Conservation (phyloP, 371 early-diverging fungal genomes). For the Lichtheimia ornata region DNA sequence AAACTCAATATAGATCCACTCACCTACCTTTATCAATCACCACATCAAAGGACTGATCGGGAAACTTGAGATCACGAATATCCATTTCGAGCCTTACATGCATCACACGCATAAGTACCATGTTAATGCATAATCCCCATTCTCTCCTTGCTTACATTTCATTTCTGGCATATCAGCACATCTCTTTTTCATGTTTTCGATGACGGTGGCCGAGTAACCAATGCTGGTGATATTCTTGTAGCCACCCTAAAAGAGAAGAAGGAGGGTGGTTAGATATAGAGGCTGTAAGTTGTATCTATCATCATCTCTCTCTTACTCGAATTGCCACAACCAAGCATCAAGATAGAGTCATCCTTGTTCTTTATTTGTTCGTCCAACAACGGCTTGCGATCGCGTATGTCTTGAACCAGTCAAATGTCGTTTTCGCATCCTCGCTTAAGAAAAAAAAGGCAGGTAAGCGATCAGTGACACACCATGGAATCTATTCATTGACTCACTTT, state of each 20-base stretch:
- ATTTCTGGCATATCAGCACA: conserved; percentile 60
- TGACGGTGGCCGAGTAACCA: conserved; percentile 80
- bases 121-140: neutral
- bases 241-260: conserved; percentile 53
- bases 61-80: conserved; percentile 68
- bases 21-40: conserved; percentile 81
- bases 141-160: conserved; percentile 47
- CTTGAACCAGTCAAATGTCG: conserved; percentile 88
- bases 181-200: conserved; percentile 74
- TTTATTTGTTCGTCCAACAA: conserved; percentile 58
- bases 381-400: conserved; percentile 73
- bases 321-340: conserved; percentile 84
- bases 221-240: conserved; percentile 78
- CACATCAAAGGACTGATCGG: conserved; percentile 65
- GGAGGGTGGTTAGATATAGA: too few relatives aligned
- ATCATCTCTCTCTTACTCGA: conserved; percentile 48
- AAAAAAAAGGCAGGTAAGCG: neutral
- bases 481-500: conserved; percentile 24
- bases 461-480: neutral
- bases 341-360: conserved; percentile 58
- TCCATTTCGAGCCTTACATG: conserved; percentile 78
- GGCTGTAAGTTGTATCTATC: neutral
- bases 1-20: neutral
- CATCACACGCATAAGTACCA: neutral
- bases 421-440: conserved; percentile 50